Evolutionary conservation across 495 filamentous ascomycete species (phyloP), one percentile per base, ranked within the genome.

Genomic region (Margaritispora aquatica): DNA sequence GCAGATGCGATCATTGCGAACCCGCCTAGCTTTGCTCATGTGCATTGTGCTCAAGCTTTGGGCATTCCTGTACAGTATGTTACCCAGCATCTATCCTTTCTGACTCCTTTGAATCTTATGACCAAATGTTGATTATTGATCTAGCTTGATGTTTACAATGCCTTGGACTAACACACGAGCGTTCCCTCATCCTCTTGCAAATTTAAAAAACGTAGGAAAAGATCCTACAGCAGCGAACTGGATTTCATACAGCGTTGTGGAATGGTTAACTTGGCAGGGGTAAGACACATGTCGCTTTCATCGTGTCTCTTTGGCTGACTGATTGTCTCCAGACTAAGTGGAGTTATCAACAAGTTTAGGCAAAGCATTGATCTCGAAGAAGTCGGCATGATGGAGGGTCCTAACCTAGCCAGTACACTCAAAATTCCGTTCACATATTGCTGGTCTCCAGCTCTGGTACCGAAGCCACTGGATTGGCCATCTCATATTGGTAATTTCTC

Each of bases 181-280:
- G 0, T 84, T 85, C 55, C 75, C 80, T 9, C 83, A 86, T 60
- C 81, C 83, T 0, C 64, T 84, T 13, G 79, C 80, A 9, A 78
- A 78, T 48, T 70, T 64, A 11, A 29, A 58, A 36, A 22, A 22
- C 34, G 21, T 49, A 36, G 36, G 53, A 48, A 71, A 73, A 27
- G 79, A 84, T 56, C 57, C 74, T 1, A 71, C 71, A 2, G 69
- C 80, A 4, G 78, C 77, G 1, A 87, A 87, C 66, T 82, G 74
- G 63, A 71, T 85, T 17, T 82, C 80, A 0, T 86, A 86, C 66
- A 73, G 73, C 2, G 67, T 86, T 26, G 81, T 86, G 11, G 85
- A 88, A 47, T 80, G 81, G 75, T 64, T 87, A 53, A 87, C 82
- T 8, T 87, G 85, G 84, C 83, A 87, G 73, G 84, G 84, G 78